Evolutionary conservation across 495 filamentous ascomycete species (phyloP).

Genomic region (Penicillium steckii): DNA sequence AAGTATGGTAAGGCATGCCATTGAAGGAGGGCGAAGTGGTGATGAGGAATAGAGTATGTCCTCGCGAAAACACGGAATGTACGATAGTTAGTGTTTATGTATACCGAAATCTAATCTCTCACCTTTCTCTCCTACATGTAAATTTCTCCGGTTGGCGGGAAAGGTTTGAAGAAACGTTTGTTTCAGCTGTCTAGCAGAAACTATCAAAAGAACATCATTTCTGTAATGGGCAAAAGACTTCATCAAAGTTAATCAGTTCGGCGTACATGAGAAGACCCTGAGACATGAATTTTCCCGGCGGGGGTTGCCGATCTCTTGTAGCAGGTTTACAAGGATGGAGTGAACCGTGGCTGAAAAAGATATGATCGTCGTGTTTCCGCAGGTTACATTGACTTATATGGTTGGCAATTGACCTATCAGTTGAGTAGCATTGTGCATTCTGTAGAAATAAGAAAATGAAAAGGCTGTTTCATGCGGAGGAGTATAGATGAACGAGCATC

Average conservation of each 20-base stretch:
- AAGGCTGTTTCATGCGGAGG: no score
- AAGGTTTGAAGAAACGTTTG: not conserved
- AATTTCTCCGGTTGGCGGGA: not conserved
- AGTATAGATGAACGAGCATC: no score
- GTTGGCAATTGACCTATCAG: not conserved
- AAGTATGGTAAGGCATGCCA: constrained; percentile 43
- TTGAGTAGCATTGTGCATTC: not conserved
- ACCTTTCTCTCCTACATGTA: not conserved
- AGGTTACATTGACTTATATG: not conserved
- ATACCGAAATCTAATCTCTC: not conserved
- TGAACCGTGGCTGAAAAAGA: not conserved
- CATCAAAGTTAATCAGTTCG: not conserved
- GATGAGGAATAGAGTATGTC: not conserved
- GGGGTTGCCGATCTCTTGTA: not conserved
- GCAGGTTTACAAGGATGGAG: not conserved
- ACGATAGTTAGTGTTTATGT: not conserved
- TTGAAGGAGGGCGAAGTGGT: constrained; percentile 13
- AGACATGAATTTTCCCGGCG: not conserved
- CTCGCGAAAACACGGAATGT: not conserved
- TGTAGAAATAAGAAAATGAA: no score
- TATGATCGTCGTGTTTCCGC: not conserved
- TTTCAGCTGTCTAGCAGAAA: not conserved
- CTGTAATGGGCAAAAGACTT: not conserved
- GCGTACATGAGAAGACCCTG: not conserved
- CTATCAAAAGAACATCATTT: not conserved